phyloP scores from a whole-genome alignment of 139 green algal genomes.

The Auxenochlorella pyrenoidosa region DNA sequence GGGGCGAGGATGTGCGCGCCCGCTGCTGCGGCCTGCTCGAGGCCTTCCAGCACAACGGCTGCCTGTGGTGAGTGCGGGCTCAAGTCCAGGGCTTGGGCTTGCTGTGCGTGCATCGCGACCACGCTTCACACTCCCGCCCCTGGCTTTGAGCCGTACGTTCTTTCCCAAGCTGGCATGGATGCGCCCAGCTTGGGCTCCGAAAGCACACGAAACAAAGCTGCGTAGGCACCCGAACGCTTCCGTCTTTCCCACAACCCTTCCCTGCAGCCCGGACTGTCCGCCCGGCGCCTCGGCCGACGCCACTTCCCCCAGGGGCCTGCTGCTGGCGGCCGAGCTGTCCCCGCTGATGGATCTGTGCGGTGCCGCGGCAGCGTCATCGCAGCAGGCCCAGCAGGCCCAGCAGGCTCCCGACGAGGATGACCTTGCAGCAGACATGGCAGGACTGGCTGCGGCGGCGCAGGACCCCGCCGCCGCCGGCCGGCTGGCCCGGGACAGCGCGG shows the following conservation, averaged over 20 bases:
- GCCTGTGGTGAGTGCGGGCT: slow-evolving; percentile 20
- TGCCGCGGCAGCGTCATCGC: no score
- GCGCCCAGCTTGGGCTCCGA: no score
- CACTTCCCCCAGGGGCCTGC: not conserved
- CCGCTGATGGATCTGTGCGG: slow-evolving; percentile 11
- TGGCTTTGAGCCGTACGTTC: not conserved
- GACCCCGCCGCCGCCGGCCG: not conserved
- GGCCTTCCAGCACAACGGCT: slow-evolving; percentile 17
- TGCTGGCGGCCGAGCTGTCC: slow-evolving; percentile 3
- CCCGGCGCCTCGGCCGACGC: not conserved
- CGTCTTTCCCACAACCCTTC: not conserved
- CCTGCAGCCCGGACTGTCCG: not conserved
- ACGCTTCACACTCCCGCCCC: no score
- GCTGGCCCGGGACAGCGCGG: not conserved
- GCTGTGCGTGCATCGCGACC: no score
- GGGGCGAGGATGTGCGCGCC: no score
- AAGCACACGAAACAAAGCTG: not conserved
- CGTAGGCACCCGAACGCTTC: not conserved
- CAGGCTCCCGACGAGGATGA: not conserved
- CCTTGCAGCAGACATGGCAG: slow-evolving; percentile 2
- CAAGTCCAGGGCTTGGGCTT: not conserved
- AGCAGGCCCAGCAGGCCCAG: not conserved
- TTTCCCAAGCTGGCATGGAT: not conserved
- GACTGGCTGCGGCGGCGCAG: not conserved
- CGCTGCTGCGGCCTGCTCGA: slow-evolving; percentile 29